Conservation (phyloP, 768 basidiomycete species). For the Russula ochroleuca region DNA sequence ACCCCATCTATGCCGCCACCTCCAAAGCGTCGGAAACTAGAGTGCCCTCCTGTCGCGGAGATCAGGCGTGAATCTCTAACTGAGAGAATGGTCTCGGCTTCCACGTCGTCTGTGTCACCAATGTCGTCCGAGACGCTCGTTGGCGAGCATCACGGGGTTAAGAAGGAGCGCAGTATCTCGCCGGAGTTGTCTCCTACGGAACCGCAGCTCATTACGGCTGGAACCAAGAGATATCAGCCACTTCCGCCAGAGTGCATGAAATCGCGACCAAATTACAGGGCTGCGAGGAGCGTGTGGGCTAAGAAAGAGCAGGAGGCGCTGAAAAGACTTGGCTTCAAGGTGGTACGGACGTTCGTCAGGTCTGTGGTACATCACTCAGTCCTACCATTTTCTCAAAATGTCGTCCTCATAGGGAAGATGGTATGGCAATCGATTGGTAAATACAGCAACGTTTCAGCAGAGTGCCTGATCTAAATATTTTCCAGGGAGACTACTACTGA, state of each 20-base stretch:
- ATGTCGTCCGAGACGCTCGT: slow-evolving; percentile 18
- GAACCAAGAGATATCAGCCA: slow-evolving; percentile 21
- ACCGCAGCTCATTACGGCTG: slow-evolving; percentile 13
- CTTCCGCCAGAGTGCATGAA: slow-evolving; percentile 24
- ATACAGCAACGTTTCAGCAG: not conserved
- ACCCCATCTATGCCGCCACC: not conserved
- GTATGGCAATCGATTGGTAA: slow-evolving; percentile 29
- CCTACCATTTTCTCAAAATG: not conserved
- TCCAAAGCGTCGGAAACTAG: slow-evolving; percentile 14
- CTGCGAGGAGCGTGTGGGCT: slow-evolving; percentile 21
- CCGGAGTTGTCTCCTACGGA: slow-evolving; percentile 10
- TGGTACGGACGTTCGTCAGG: slow-evolving; percentile 24
- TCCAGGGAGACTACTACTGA: slow-evolving; percentile 12
- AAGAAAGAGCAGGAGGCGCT: slow-evolving; percentile 16
- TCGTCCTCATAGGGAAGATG: slow-evolving; percentile 21
- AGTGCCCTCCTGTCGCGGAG: not conserved
- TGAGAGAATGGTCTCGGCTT: not conserved
- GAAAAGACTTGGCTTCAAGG: slow-evolving; percentile 15
- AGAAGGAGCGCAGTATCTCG: slow-evolving; percentile 22
- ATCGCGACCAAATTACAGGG: slow-evolving; percentile 7
- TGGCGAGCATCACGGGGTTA: slow-evolving; percentile 9
- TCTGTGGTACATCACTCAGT: not conserved
- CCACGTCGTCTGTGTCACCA: not conserved
- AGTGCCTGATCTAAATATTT: not conserved
- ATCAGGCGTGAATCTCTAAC: not conserved